A percentile compares a stretch with the other conserved stretches of the same genome.
Evolutionary conservation across 192 early-diverging fungal species (phyloP).

Genomic region (Spizellomyces punctatus): DNA sequence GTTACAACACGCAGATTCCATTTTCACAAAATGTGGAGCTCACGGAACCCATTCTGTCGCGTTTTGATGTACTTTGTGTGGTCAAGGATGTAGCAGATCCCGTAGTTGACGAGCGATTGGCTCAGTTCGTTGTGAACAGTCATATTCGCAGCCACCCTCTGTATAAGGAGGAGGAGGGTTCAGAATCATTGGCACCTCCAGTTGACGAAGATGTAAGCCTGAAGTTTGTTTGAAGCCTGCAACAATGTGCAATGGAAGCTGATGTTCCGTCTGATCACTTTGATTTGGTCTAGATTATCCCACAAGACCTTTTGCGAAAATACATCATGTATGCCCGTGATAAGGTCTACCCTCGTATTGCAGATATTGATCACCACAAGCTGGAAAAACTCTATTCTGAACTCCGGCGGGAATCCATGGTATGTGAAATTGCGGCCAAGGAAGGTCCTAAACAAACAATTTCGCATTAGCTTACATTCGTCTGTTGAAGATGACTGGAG

Average conservation of each 20-base stretch:
- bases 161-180: slow-evolving; percentile 47
- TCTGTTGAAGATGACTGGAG: slow-evolving; percentile 45
- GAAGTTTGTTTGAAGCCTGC: not conserved
- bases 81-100: slow-evolving; percentile 93
- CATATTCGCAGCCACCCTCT: slow-evolving; percentile 90
- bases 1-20: slow-evolving; percentile 86
- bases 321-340: slow-evolving; percentile 87
- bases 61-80: slow-evolving; percentile 96
- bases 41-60: slow-evolving; percentile 97
- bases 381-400: slow-evolving; percentile 89
- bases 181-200: slow-evolving; percentile 34
- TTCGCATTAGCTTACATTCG: not conserved
- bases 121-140: slow-evolving; percentile 90
- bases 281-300: slow-evolving; percentile 63
- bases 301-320: slow-evolving; percentile 74
- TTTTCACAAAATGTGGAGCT: slow-evolving; percentile 98
- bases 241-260: not conserved
- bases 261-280: slow-evolving; percentile 13
- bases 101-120: slow-evolving; percentile 85
- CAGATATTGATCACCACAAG: slow-evolving; percentile 86
- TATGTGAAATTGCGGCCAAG: slow-evolving; percentile 5
- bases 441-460: too few relatives aligned
- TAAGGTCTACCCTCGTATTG: slow-evolving; percentile 75
- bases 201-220: slow-evolving; percentile 63
- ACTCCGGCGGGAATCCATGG: slow-evolving; percentile 83